Evolutionary conservation across 2,329 filamentous ascomycete genomes (phyloP), one percentile per base, ranked within the genome.

Genomic region (Paraconiothyrium brasiliense): DNA sequence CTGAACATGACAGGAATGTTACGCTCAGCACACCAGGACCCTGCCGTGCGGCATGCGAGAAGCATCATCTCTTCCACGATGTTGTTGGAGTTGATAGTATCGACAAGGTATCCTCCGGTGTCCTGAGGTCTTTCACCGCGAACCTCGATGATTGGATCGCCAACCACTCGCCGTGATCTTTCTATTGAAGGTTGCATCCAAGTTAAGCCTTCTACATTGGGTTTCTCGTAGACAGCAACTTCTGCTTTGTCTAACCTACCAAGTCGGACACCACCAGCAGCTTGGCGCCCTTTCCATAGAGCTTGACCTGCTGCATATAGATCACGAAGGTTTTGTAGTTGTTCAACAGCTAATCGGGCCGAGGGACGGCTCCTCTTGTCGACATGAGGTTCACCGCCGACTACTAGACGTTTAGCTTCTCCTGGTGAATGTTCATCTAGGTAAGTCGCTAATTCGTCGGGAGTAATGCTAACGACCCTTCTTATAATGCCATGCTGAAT

Each of bases 391-490:
- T 69, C 24, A 5, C 71, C 72, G 1, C 76, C 67, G 72, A 81
- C 44, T 20, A 72, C 61, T 20, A 77, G 56, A 34, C 13, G 70
- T 24, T 57, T 54, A 8, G 60, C 55, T 13, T 72, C 57, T 0
- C 50, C 49, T 20, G 69, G 63, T 11, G 70, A 66, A n/a, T 78
- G 73, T 52, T 83, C 78, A 20, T 81, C 71, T 24, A 74, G 39
- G 66, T 78, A 60, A 8, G 56, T 60, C 16, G 69, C 59, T 10
- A 79, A n/a, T 16, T 76, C 68, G 8, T 78, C 72, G 22, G 83
- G 83, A 1, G 85, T 87, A 14, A 89, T 67, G 30, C 79, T 81
- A 20, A 85, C 74, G 1, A 89, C 83, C 51, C 89, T 88, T 6
- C 80, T 80, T 22, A 87, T 76, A 10, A 77, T 82, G 1, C 87